Percentiles rank a stretch among this genome's conserved stretches.
These are phyloP conservation scores for Pseudotsuga menziesii DNA, from an alignment of 75 land plant genomes.

Conservation along the genomic window DNA sequence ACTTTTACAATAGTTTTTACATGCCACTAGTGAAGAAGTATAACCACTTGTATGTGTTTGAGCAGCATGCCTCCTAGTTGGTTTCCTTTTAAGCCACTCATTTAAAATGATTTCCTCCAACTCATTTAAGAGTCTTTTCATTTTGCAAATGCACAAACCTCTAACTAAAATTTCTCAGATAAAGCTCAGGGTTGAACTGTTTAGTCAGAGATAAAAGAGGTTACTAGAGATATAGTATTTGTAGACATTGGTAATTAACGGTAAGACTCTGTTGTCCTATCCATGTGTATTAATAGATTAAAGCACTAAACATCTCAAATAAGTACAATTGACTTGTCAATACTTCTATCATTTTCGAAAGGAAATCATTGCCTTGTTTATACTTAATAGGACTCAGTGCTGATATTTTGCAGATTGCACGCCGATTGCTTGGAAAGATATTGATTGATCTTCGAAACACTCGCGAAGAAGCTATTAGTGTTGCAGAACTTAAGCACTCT, in stretches of 20 bases:
- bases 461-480: constrained; percentile 89
- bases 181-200: background rate
- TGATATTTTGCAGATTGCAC: constrained; percentile 71
- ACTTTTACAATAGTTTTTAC: background rate
- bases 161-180: background rate
- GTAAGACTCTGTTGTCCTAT: too few relatives aligned
- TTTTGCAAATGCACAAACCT: background rate
- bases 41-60: background rate
- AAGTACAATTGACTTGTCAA: too few relatives aligned
- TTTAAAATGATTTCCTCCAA: background rate
- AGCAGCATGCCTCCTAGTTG: background rate
- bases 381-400: background rate
- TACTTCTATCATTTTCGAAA: too few relatives aligned
- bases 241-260: background rate
- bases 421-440: constrained; percentile 90
- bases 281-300: too few relatives aligned
- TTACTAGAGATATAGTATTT: background rate
- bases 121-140: background rate
- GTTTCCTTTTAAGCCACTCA: background rate
- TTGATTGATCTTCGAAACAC: constrained; percentile 95
- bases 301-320: too few relatives aligned
- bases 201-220: background rate
- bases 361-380: too few relatives aligned
- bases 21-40: constrained; percentile 2
- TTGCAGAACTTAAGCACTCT: constrained; percentile 69